A percentile compares a stretch with the other conserved stretches of the same genome.
Conservation (phyloP, 148 eudicot genomes). For the Chenopodium album region DNA sequence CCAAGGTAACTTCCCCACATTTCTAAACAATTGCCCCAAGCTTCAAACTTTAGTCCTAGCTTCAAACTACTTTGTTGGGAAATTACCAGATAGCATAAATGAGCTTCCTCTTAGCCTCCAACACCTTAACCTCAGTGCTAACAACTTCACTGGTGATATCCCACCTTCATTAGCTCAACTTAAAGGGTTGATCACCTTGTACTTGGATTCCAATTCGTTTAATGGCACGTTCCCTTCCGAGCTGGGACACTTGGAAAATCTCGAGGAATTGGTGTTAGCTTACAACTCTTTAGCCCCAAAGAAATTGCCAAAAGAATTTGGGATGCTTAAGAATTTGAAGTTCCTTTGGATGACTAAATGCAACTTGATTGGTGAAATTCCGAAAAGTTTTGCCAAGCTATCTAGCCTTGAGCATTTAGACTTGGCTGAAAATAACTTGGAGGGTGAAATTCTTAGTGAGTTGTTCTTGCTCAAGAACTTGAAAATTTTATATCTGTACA, state of each 20-base stretch:
- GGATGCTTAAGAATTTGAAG: constrained; percentile 37
- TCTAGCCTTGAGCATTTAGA: constrained; percentile 50
- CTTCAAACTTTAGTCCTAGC: constrained; percentile 47
- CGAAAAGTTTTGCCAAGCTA: constrained; percentile 41
- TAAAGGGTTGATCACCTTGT: constrained; percentile 29
- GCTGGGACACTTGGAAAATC: constrained; percentile 46
- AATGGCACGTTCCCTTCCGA: constrained; percentile 61
- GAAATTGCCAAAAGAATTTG: constrained; percentile 46
- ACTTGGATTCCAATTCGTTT: constrained; percentile 41
- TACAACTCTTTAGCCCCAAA: constrained; percentile 35
- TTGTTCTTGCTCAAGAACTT: constrained; percentile 60
- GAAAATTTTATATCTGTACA: constrained; percentile 41
- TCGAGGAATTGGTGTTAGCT: constrained; percentile 36
- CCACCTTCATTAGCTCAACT: constrained; percentile 56
- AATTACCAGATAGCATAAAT: constrained; percentile 50
- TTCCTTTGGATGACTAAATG: constrained; percentile 38
- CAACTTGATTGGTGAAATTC: constrained; percentile 59
- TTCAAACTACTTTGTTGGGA: constrained; percentile 53
- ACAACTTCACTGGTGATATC: constrained; percentile 65
- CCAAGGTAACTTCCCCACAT: constrained; percentile 47
- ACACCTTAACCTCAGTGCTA: constrained; percentile 45
- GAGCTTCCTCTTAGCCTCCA: constrained; percentile 39
- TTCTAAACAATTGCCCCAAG: constrained; percentile 47
- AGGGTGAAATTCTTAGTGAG: constrained; percentile 54
- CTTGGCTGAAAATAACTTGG: constrained; percentile 39